Evolutionary conservation across 2,329 filamentous ascomycete genomes (phyloP).

Genomic region (Calonectria montana): DNA sequence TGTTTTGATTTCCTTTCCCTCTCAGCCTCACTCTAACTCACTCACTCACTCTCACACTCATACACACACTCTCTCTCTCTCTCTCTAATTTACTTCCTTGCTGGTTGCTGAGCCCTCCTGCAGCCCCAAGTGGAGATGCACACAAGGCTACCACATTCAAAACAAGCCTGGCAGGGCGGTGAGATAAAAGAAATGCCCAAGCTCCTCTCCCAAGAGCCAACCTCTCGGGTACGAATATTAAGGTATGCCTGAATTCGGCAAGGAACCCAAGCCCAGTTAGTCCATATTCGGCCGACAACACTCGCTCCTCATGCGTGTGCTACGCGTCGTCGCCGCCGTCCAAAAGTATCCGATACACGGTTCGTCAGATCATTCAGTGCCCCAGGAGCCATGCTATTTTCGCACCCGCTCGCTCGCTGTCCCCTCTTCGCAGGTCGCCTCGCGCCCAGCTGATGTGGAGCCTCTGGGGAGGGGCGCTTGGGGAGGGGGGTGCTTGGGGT

Average conservation of each 20-base stretch:
- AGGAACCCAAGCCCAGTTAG: conserved; percentile 6
- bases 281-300: conserved; percentile 5
- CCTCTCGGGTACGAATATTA: conserved; percentile 11
- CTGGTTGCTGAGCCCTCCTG: conserved; percentile 5
- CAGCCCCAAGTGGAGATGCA: conserved; percentile 6
- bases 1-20: background rate
- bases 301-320: background rate
- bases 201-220: background rate
- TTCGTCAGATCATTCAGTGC: conserved; percentile 9
- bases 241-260: conserved; percentile 8
- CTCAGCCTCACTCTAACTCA: background rate
- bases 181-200: conserved; percentile 1
- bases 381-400: conserved; percentile 3
- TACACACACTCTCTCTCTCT: background rate
- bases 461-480: background rate
- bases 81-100: background rate
- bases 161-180: conserved; percentile 8
- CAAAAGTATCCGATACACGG: conserved; percentile 2
- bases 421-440: background rate
- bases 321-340: background rate
- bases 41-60: background rate
- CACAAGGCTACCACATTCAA: conserved; percentile 7
- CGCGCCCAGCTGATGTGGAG: conserved; percentile 15
- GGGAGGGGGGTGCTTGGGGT: background rate
- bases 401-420: background rate